A percentile compares a stretch with the other conserved stretches of the same genome.
These are phyloP conservation scores for Ophiostoma ulmi DNA, from an alignment of 2,329 filamentous ascomycete species.

Conservation along the genomic window DNA sequence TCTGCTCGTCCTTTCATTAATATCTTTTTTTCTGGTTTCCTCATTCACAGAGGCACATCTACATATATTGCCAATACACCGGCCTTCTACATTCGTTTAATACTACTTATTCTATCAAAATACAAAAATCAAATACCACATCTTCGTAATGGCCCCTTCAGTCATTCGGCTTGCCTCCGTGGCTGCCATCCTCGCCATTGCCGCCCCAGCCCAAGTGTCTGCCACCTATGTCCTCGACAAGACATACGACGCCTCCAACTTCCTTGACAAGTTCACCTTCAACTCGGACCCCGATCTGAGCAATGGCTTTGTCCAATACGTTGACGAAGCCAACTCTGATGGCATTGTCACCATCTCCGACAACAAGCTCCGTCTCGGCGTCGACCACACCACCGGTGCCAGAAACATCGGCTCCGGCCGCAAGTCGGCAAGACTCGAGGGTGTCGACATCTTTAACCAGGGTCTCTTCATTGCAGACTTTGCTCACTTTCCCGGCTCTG, in stretches of 20 bases:
- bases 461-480: slow-evolving; percentile 67
- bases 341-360: slow-evolving; percentile 41
- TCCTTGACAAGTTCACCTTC: slow-evolving; percentile 46
- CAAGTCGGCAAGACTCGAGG: slow-evolving; percentile 60
- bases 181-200: slow-evolving; percentile 30
- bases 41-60: background rate
- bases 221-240: slow-evolving; percentile 39
- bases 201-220: slow-evolving; percentile 20
- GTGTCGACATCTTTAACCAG: slow-evolving; percentile 56
- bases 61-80: slow-evolving; percentile 4
- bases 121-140: background rate
- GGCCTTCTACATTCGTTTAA: slow-evolving; percentile 2
- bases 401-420: slow-evolving; percentile 35
- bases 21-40: slow-evolving; percentile 1
- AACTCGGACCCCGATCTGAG: slow-evolving; percentile 52
- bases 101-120: background rate
- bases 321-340: slow-evolving; percentile 35
- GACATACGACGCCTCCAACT: slow-evolving; percentile 41
- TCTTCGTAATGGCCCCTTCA: slow-evolving; percentile 19
- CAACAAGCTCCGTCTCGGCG: slow-evolving; percentile 29
- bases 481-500: slow-evolving; percentile 59
- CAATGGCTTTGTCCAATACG: slow-evolving; percentile 58
- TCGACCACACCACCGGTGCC: slow-evolving; percentile 9
- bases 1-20: slow-evolving; percentile 27
- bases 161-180: slow-evolving; percentile 30